A percentile compares a stretch with the other conserved stretches of the same genome.
Conservation (phyloP, 129 eudicot genomes). For the Glebionis coronaria region DNA sequence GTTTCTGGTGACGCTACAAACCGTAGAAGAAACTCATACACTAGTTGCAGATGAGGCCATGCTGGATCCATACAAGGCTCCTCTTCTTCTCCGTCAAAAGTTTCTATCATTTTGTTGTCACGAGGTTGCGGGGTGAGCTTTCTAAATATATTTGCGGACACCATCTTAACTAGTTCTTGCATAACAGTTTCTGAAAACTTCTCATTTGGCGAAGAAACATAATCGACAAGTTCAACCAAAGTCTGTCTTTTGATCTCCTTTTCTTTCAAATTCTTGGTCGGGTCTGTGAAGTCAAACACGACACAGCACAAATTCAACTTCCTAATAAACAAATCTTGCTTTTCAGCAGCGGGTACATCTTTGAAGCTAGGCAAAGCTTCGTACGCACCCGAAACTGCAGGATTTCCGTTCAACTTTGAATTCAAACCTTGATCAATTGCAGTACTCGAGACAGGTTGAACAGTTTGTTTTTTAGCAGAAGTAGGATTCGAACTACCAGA, state of each 20-base stretch:
- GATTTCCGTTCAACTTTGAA: too few relatives aligned
- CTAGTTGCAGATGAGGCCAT: slow-evolving; percentile 65
- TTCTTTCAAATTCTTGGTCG: slow-evolving; percentile 54
- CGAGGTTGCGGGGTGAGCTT: slow-evolving; percentile 59
- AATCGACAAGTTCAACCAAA: slow-evolving; percentile 58
- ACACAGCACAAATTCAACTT: slow-evolving; percentile 56
- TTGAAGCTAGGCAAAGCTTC: too few relatives aligned
- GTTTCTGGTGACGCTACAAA: slow-evolving; percentile 78
- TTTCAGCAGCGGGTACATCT: slow-evolving; percentile 45
- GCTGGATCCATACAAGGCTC: slow-evolving; percentile 72
- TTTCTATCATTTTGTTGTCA: slow-evolving; percentile 54
- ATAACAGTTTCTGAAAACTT: slow-evolving; percentile 53
- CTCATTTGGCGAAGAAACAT: slow-evolving; percentile 48
- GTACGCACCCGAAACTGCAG: too few relatives aligned
- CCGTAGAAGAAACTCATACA: slow-evolving; percentile 58
- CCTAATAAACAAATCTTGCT: slow-evolving; percentile 46
- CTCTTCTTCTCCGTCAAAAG: slow-evolving; percentile 66
- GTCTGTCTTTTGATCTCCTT: slow-evolving; percentile 64
- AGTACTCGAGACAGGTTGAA: too few relatives aligned
- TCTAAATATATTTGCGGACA: slow-evolving; percentile 50
- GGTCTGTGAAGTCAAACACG: slow-evolving; percentile 59
- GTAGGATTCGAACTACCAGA: too few relatives aligned
- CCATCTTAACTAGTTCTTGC: slow-evolving; percentile 66
- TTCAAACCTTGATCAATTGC: too few relatives aligned
- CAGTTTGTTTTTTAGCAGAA: too few relatives aligned